These are phyloP conservation scores for Xerocomus nothofagi DNA, from an alignment of 1,284 basidiomycete genomes.

Conservation along the genomic window DNA sequence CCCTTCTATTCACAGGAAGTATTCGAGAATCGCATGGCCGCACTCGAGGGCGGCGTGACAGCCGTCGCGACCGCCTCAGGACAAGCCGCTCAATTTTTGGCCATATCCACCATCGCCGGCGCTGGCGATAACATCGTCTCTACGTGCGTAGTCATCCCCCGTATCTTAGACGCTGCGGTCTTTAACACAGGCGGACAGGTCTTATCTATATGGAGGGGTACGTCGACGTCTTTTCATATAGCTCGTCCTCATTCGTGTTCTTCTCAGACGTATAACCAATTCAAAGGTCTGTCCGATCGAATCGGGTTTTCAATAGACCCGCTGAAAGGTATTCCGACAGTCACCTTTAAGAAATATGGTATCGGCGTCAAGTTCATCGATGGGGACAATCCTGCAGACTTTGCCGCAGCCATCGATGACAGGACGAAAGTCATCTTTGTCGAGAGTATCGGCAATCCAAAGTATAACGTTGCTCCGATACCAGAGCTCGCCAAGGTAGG, in stretches of 20 bases:
- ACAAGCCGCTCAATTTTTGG: slow-evolving; percentile 79
- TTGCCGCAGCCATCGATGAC: slow-evolving; percentile 72
- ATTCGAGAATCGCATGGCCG: slow-evolving; percentile 83
- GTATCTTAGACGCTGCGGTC: background rate
- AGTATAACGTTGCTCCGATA: slow-evolving; percentile 66
- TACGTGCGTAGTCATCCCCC: slow-evolving; percentile 41
- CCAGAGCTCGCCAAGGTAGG: slow-evolving; percentile 68
- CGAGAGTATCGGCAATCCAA: slow-evolving; percentile 85
- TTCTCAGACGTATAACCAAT: slow-evolving; percentile 79
- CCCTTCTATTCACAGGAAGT: slow-evolving; percentile 51
- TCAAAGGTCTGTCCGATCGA: slow-evolving; percentile 57
- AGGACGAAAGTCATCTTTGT: slow-evolving; percentile 78
- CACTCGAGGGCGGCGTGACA: slow-evolving; percentile 77
- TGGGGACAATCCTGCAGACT: slow-evolving; percentile 57
- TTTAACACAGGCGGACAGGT: slow-evolving; percentile 17
- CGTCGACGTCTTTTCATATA: slow-evolving; percentile 19
- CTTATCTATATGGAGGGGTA: slow-evolving; percentile 67
- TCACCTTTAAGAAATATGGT: slow-evolving; percentile 72
- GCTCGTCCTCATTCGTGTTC: background rate
- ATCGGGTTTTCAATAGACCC: background rate
- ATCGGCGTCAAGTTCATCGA: slow-evolving; percentile 78
- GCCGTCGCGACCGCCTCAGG: slow-evolving; percentile 79
- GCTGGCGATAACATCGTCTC: slow-evolving; percentile 79
- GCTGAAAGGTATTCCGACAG: slow-evolving; percentile 33
- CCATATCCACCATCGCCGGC: slow-evolving; percentile 63